Evolutionary conservation across 2,329 filamentous ascomycete genomes (phyloP).

Genomic region (Ascosphaera acerosa): DNA sequence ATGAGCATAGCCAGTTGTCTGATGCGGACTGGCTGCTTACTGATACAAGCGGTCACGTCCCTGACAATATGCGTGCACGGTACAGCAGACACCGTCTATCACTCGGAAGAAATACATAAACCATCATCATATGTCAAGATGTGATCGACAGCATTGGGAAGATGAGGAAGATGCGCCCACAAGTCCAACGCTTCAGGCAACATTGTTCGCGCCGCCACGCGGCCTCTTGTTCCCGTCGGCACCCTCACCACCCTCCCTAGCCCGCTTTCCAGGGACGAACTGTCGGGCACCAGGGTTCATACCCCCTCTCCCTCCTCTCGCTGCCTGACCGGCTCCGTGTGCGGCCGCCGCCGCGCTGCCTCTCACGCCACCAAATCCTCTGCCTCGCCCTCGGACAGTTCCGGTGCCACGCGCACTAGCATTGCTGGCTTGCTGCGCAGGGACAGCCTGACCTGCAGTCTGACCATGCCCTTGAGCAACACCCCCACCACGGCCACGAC

Average conservation of each 20-base stretch:
- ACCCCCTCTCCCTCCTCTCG: conserved; percentile 13
- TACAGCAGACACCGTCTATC: too few species aligned
- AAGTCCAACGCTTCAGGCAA: too few species aligned
- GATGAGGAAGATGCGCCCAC: conserved; percentile 1
- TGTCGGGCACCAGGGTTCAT: conserved; percentile 26
- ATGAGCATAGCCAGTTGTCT: too few species aligned
- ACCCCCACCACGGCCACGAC: conserved; percentile 11
- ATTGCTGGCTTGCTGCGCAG: conserved; percentile 8
- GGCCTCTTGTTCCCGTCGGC: conserved; percentile 21
- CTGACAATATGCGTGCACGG: too few species aligned
- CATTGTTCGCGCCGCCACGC: conserved; percentile 15
- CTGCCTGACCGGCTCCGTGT: conserved; percentile 8
- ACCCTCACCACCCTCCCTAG: conserved; percentile 25
- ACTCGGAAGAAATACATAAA: background rate
- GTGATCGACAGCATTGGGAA: conserved; percentile 3
- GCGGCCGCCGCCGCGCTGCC: conserved; percentile 10
- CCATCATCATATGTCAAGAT: conserved; percentile 2
- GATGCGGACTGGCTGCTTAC: too few species aligned
- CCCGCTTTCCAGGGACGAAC: conserved; percentile 32
- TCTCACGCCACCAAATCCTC: conserved; percentile 20
- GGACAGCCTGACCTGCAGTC: conserved; percentile 9
- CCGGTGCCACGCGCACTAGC: conserved; percentile 14
- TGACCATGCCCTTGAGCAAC: conserved; percentile 13
- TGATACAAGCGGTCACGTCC: too few species aligned
- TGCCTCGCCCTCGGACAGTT: conserved; percentile 15